A percentile compares a stretch with the other conserved stretches of the same genome.
phyloP scores from a whole-genome alignment of 805 yeast species.

The Hermanozyma aechmeae region DNA sequence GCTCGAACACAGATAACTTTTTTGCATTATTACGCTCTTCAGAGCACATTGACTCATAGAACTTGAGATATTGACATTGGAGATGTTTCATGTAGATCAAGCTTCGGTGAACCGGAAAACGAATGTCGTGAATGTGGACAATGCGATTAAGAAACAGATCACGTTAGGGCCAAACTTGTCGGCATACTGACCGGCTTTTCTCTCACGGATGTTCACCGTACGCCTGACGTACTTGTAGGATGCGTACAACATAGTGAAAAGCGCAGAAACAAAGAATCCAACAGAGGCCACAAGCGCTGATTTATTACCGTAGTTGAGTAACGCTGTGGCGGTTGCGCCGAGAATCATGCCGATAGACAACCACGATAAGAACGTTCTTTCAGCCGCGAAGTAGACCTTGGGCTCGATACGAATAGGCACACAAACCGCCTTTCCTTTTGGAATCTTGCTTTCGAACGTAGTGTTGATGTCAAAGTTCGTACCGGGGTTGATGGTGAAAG shows the following conservation, averaged over 20 bases:
- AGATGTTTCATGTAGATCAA: no score
- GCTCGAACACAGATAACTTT: slow-evolving; percentile 6
- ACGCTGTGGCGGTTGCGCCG: slow-evolving; percentile 81
- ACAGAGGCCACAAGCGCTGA: slow-evolving; percentile 68
- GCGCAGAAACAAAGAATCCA: slow-evolving; percentile 77
- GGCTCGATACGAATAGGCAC: slow-evolving; percentile 97
- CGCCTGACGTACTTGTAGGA: slow-evolving; percentile 71
- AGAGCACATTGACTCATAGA: no score
- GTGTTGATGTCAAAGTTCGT: slow-evolving; percentile 34
- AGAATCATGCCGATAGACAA: slow-evolving; percentile 80
- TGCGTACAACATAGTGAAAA: slow-evolving; percentile 65
- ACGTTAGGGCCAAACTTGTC: slow-evolving; percentile 82
- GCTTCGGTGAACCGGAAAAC: slow-evolving; percentile 34
- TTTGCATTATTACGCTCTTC: no score
- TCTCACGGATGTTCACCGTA: slow-evolving; percentile 71
- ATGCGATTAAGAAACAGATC: slow-evolving; percentile 65
- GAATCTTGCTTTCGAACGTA: slow-evolving; percentile 51
- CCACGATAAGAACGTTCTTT: slow-evolving; percentile 92
- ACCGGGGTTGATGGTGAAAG: slow-evolving; percentile 35
- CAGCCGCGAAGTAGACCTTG: slow-evolving; percentile 97
- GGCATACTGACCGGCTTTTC: slow-evolving; percentile 76
- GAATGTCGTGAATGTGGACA: slow-evolving; percentile 58
- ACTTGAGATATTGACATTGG: no score
- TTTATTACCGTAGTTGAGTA: slow-evolving; percentile 74
- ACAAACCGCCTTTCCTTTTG: slow-evolving; percentile 81